Conservation (phyloP, 176 grass and related monocot species). For the Aegilops longissima region DNA sequence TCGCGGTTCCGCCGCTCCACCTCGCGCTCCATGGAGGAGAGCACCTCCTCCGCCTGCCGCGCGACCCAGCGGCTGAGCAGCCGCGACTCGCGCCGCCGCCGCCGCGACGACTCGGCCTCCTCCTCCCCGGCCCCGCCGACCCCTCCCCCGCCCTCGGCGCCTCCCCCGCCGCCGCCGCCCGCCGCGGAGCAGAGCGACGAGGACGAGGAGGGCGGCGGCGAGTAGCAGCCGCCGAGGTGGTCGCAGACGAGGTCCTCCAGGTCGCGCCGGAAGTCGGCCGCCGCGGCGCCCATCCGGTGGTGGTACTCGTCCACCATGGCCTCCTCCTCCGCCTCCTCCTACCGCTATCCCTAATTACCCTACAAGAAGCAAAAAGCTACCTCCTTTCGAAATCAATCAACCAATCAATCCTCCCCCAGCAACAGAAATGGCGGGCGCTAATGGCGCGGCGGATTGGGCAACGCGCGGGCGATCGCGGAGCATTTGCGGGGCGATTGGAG, state of each 20-base stretch:
- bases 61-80: constrained; percentile 94
- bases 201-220: constrained; percentile 61
- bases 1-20: constrained; percentile 76
- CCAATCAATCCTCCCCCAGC: neutral
- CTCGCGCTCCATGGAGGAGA: constrained; percentile 88
- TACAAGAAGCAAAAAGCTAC: neutral
- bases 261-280: constrained; percentile 88
- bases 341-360: constrained; percentile 36
- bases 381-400: neutral
- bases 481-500: constrained; percentile 26
- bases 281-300: constrained; percentile 69
- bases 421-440: neutral
- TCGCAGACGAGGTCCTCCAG: constrained; percentile 98
- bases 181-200: constrained; percentile 35
- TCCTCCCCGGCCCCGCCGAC: constrained; percentile 20
- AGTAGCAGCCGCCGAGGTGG: constrained; percentile 85
- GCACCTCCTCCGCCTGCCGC: constrained; percentile 96
- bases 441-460: constrained; percentile 17
- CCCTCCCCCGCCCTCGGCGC: constrained; percentile 2
- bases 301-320: constrained; percentile 58
- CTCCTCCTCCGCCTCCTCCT: neutral
- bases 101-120: constrained; percentile 52
- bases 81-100: constrained; percentile 63
- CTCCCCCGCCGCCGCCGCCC: constrained; percentile 11
- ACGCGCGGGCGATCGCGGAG: constrained; percentile 11